These are phyloP conservation scores for Petasospora fabianii DNA, from an alignment of 1,139 yeast species.

Conservation along the genomic window DNA sequence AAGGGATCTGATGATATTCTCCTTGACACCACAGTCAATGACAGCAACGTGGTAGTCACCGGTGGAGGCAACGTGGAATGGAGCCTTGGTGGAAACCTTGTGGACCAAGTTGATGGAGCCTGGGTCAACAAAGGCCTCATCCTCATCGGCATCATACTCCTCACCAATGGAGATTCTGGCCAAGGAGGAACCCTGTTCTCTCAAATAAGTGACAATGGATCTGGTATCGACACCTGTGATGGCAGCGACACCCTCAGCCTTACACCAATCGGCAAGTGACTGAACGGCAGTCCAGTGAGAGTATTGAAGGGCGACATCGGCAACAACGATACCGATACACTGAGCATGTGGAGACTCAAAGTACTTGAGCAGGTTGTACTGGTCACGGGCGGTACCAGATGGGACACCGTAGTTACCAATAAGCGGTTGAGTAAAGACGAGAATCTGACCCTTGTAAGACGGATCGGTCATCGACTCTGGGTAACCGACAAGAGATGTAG, in stretches of 20 bases:
- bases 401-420: conserved; percentile 99
- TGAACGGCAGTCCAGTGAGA: conserved; percentile 99
- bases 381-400: conserved; percentile 72
- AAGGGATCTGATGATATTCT: conserved; percentile 87
- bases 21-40: conserved; percentile 97
- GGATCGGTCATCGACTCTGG: conserved; percentile 99
- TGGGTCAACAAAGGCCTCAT: conserved; percentile 92
- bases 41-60: conserved; percentile 79
- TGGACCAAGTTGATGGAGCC: conserved; percentile 86
- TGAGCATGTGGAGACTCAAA: conserved; percentile 90
- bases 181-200: conserved; percentile 93
- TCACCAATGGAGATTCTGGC: conserved; percentile 89
- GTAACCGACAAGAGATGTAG: conserved; percentile 95
- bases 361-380: conserved; percentile 78
- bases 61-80: conserved; percentile 76
- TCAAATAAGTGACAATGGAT: conserved; percentile 82
- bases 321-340: conserved; percentile 93
- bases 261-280: conserved; percentile 92
- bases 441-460: conserved; percentile 91
- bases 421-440: conserved; percentile 94
- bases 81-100: conserved; percentile 92
- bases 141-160: conserved; percentile 86
- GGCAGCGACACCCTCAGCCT: conserved; percentile 94
- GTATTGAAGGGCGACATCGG: conserved; percentile 91
- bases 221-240: conserved; percentile 97